phyloP scores from a whole-genome alignment of 2,329 filamentous ascomycete species.

The Pseudogymnoascus sp. region DNA sequence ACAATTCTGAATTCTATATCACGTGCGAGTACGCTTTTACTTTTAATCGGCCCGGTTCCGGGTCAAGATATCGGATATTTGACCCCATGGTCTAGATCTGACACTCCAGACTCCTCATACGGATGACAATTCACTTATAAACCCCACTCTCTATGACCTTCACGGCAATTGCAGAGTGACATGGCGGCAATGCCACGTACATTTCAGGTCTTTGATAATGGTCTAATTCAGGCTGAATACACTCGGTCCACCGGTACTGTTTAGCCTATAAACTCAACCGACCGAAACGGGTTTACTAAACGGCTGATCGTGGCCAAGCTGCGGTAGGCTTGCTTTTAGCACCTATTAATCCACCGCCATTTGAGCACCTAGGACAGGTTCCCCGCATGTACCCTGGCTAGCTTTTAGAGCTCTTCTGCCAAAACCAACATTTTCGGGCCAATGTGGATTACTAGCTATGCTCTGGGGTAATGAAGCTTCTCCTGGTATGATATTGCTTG shows the following conservation, averaged over 20 bases:
- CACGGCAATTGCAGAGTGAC: background rate
- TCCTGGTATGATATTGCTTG: background rate
- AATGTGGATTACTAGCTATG: background rate
- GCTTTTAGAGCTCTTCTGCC: background rate
- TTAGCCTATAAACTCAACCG: background rate
- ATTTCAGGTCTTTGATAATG: background rate
- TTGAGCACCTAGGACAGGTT: background rate
- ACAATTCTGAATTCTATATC: background rate
- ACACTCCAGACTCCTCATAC: background rate
- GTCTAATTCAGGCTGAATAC: background rate
- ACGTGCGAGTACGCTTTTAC: background rate
- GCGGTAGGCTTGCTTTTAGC: background rate
- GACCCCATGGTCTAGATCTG: background rate
- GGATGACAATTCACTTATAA: conserved; percentile 12
- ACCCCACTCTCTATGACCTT: background rate
- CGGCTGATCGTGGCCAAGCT: background rate
- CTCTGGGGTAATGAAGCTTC: conserved; percentile 1
- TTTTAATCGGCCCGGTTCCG: background rate
- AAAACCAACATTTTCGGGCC: background rate
- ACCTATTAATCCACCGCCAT: background rate
- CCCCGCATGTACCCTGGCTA: background rate
- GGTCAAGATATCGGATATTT: background rate
- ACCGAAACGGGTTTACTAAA: background rate
- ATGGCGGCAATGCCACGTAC: background rate
- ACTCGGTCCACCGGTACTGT: background rate